These are phyloP conservation scores for Ophiostoma himal-ulmi DNA, from an alignment of 2,329 filamentous ascomycete genomes.

Conservation along the genomic window DNA sequence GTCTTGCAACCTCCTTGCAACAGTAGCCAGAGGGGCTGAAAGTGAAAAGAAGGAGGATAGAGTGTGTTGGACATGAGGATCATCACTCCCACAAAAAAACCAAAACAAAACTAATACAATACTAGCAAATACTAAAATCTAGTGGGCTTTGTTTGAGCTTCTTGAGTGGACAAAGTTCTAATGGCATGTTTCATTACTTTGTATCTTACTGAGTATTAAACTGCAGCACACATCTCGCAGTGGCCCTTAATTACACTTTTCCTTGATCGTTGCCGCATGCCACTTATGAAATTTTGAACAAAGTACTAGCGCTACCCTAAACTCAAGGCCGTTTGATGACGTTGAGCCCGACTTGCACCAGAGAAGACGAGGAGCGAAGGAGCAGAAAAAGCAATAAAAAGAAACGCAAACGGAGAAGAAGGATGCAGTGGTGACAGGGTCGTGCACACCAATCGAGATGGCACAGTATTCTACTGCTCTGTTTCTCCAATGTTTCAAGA, in stretches of 20 bases:
- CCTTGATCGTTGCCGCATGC: neutral
- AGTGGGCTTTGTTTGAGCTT: neutral
- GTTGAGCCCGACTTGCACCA: neutral
- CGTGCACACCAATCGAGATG: no score
- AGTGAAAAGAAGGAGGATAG: neutral
- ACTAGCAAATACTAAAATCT: neutral
- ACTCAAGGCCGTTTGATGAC: neutral
- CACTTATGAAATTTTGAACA: neutral
- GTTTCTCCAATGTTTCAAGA: neutral
- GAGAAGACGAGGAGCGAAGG: neutral
- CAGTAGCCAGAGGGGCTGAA: conserved; percentile 1
- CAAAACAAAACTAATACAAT: neutral
- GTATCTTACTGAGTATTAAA: neutral
- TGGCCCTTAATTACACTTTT: neutral
- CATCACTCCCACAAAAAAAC: neutral
- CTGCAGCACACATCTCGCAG: neutral
- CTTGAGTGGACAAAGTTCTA: neutral
- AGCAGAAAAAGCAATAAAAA: neutral
- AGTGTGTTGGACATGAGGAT: conserved; percentile 2
- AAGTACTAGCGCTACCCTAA: neutral
- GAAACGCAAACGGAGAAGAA: neutral
- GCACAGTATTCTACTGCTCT: neutral
- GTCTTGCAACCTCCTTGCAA: neutral
- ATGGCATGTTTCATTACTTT: neutral
- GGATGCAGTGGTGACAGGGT: neutral